Conservation (phyloP, 108 stramenopile genomes). For the Cylindrotheca fusiformis region DNA sequence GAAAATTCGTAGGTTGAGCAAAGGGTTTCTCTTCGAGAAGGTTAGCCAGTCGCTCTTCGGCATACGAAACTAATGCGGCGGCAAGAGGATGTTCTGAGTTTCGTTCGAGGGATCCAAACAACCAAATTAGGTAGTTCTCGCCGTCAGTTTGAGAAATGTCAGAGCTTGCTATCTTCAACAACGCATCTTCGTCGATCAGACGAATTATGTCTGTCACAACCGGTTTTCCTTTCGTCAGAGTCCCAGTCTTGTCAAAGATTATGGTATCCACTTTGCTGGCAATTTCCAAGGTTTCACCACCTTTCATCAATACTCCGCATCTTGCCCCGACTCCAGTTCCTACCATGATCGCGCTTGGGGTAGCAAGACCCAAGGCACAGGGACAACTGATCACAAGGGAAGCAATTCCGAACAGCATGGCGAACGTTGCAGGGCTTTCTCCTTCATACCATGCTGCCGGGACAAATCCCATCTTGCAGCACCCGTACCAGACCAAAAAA, state of each 20-base stretch:
- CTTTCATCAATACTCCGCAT: constrained; percentile 96
- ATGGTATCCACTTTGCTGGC: constrained; percentile 82
- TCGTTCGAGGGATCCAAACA: constrained; percentile 77
- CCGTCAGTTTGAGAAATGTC: constrained; percentile 15
- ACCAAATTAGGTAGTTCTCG: constrained; percentile 43
- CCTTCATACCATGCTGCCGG: constrained; percentile 36
- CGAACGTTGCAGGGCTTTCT: constrained; percentile 37
- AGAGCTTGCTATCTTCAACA: constrained; percentile 39
- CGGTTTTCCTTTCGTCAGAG: constrained; percentile 88
- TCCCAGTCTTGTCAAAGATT: constrained; percentile 99
- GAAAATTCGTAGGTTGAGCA: constrained; percentile 44
- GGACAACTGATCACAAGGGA: constrained; percentile 97
- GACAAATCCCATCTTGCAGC: constrained; percentile 32
- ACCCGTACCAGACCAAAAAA: constrained; percentile 64
- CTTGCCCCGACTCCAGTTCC: constrained; percentile 95
- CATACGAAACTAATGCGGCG: constrained; percentile 58
- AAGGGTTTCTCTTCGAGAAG: constrained; percentile 28
- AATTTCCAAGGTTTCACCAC: constrained; percentile 91
- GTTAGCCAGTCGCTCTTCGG: constrained; percentile 28
- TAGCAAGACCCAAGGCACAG: constrained; percentile 96
- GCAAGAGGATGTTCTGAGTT: constrained; percentile 85
- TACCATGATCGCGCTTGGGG: constrained; percentile 93
- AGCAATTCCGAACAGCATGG: constrained; percentile 67
- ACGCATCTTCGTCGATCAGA: constrained; percentile 31
- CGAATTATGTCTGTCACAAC: constrained; percentile 66